These are phyloP conservation scores for Trichomonascaceae sp. DNA, from an alignment of 1,139 yeast genomes.

Conservation along the genomic window DNA sequence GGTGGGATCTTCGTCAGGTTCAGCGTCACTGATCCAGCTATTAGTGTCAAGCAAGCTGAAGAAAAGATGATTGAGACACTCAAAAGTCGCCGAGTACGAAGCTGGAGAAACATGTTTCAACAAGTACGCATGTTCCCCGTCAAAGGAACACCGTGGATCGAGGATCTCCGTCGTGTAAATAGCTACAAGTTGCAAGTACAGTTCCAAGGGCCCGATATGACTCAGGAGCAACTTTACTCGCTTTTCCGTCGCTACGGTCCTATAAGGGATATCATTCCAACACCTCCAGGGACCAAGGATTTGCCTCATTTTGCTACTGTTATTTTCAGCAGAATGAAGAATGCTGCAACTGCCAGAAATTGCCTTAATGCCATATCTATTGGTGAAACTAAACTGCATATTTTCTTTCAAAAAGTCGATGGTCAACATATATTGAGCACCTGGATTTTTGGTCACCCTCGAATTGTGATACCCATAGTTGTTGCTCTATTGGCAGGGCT, in stretches of 20 bases:
- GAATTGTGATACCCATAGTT: constrained; percentile 65
- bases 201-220: constrained; percentile 67
- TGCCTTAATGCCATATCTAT: constrained; percentile 67
- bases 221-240: constrained; percentile 80
- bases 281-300: constrained; percentile 43
- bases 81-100: constrained; percentile 14
- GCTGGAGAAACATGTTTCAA: constrained; percentile 16
- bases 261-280: constrained; percentile 66
- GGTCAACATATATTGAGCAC: constrained; percentile 49
- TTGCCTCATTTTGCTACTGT: constrained; percentile 43
- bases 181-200: constrained; percentile 55
- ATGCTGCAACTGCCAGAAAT: constrained; percentile 84
- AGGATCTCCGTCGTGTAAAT: constrained; percentile 77
- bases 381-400: constrained; percentile 58
- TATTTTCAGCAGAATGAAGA: constrained; percentile 48
- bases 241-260: constrained; percentile 82
- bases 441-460: constrained; percentile 62
- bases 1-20: constrained; percentile 92
- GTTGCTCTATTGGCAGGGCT: constrained; percentile 62
- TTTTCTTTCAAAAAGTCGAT: constrained; percentile 58
- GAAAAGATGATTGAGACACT: constrained; percentile 22
- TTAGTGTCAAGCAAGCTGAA: constrained; percentile 23
- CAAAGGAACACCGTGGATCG: constrained; percentile 93
- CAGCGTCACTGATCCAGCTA: constrained; percentile 22
- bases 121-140: constrained; percentile 58